A percentile compares a stretch with the other conserved stretches of the same genome.
These are phyloP conservation scores for Monosporascus sp. DNA, from an alignment of 2,329 filamentous ascomycete species.

Conservation along the genomic window DNA sequence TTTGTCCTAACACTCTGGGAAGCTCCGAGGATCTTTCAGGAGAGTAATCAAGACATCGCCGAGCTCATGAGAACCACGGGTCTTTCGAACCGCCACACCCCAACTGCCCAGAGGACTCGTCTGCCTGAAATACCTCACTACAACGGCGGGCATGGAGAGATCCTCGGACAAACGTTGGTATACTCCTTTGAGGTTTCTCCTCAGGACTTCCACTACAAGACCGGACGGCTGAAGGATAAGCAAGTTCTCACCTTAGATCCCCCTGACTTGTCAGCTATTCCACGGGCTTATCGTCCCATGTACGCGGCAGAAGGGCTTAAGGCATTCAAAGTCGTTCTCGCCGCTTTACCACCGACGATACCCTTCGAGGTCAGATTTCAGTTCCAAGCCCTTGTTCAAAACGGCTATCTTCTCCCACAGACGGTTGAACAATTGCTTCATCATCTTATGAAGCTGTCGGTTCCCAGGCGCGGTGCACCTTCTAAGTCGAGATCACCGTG, in stretches of 20 bases:
- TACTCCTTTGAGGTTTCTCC: conserved; percentile 33
- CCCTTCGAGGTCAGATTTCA: conserved; percentile 57
- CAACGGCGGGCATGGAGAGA: conserved; percentile 23
- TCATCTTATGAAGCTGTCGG: conserved; percentile 30
- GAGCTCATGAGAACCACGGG: conserved; percentile 14
- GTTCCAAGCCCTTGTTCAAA: conserved; percentile 57
- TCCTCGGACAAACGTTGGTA: conserved; percentile 38
- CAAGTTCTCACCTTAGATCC: conserved; percentile 20
- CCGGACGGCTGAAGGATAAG: conserved; percentile 22
- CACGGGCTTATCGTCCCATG: conserved; percentile 3
- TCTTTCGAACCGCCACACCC: conserved; percentile 2
- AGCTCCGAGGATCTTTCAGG: conserved; percentile 44
- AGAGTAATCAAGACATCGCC: conserved; percentile 7
- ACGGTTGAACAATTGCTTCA: conserved; percentile 43
- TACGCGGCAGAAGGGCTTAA: conserved; percentile 19
- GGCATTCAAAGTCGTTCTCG: conserved; percentile 29
- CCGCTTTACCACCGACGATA: conserved; percentile 26
- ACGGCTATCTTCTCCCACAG: conserved; percentile 55
- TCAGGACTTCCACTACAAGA: conserved; percentile 21
- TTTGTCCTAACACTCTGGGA: conserved; percentile 48
- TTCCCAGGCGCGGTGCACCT: background rate
- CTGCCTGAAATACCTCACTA: conserved; percentile 22
- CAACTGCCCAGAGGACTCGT: conserved; percentile 22
- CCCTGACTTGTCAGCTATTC: conserved; percentile 15
- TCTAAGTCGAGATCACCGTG: conserved; percentile 9